Evolutionary conservation across 1,139 yeast genomes (phyloP).

Genomic region (Saccharomyces hybrid): DNA sequence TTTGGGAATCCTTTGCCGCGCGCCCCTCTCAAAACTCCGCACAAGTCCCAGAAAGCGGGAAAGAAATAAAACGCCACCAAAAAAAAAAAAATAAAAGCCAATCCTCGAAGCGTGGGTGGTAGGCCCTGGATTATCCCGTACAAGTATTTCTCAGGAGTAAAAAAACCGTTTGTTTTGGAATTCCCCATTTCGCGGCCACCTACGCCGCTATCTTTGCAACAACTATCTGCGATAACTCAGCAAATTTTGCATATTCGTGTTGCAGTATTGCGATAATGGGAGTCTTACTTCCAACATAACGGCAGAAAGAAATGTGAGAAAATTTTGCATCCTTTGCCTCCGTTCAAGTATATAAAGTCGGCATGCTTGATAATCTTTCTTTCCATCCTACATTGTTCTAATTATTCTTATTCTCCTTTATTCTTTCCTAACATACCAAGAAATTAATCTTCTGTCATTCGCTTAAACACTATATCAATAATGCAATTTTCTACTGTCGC

Average conservation of each 20-base stretch:
- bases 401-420: neutral
- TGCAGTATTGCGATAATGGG: neutral
- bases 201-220: neutral
- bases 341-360: neutral
- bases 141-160: neutral
- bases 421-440: constrained; percentile 4
- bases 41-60: constrained; percentile 36
- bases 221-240: neutral
- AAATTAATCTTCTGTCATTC: constrained; percentile 12
- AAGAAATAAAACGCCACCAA: constrained; percentile 38
- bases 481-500: constrained; percentile 31
- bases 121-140: neutral
- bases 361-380: neutral
- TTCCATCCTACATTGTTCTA: neutral
- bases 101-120: neutral
- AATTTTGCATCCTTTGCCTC: neutral
- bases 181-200: neutral
- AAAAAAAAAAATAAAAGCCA: neutral
- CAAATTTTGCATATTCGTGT: neutral
- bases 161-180: neutral
- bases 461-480: constrained; percentile 13
- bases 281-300: neutral
- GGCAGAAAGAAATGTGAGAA: neutral
- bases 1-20: neutral
- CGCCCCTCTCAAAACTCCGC: neutral